These are phyloP conservation scores for Pseudocercospora musae DNA, from an alignment of 2,329 filamentous ascomycete species.

Conservation along the genomic window DNA sequence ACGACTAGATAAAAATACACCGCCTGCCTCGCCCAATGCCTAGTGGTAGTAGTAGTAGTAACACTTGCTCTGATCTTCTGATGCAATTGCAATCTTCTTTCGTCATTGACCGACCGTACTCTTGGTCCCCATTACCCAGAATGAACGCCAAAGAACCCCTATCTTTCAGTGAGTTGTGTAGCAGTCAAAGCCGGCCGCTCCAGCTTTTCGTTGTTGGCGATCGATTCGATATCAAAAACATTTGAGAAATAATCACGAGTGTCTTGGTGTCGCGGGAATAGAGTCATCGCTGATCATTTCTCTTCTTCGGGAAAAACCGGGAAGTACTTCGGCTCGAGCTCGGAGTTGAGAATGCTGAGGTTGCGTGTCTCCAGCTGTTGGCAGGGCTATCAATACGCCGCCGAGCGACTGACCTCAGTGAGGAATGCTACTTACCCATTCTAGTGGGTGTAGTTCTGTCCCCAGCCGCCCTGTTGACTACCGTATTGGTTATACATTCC, in stretches of 20 bases:
- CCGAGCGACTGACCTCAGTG: neutral
- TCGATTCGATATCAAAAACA: neutral
- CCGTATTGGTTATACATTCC: conserved; percentile 35
- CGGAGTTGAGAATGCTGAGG: neutral
- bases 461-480: conserved; percentile 34
- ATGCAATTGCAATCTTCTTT: neutral
- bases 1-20: neutral
- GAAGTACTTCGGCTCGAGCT: neutral
- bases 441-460: conserved; percentile 34
- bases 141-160: neutral
- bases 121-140: neutral
- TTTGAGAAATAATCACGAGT: neutral
- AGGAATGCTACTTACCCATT: conserved; percentile 1
- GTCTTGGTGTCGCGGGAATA: neutral
- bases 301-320: neutral
- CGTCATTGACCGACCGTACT: neutral
- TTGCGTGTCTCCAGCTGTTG: neutral
- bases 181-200: neutral
- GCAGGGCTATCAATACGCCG: neutral
- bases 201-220: neutral
- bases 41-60: neutral
- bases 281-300: neutral
- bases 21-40: conserved; percentile 1
- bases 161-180: neutral
- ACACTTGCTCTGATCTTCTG: neutral